These are phyloP conservation scores for Penicillium samsonianum DNA, from an alignment of 495 filamentous ascomycete genomes.

Conservation along the genomic window DNA sequence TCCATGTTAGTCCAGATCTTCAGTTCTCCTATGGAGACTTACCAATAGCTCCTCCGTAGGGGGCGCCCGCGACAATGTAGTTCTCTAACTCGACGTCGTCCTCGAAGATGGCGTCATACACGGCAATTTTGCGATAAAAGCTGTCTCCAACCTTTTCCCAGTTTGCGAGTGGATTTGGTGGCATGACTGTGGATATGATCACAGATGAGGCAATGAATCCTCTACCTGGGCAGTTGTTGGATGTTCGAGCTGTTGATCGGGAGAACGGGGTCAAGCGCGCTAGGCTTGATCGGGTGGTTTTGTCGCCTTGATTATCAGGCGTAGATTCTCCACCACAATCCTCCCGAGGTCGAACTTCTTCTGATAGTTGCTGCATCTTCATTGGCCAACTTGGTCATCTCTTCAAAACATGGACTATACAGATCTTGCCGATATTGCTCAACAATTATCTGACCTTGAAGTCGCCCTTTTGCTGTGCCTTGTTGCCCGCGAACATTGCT, in stretches of 20 bases:
- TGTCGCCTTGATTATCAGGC: constrained; percentile 13
- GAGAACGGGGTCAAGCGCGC: constrained; percentile 16
- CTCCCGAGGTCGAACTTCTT: not conserved
- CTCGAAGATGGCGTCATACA: constrained; percentile 91
- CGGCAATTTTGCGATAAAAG: constrained; percentile 90
- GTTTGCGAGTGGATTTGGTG: constrained; percentile 72
- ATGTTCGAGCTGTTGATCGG: constrained; percentile 21
- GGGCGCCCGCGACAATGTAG: constrained; percentile 87
- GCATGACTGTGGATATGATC: constrained; percentile 32
- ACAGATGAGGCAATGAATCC: constrained; percentile 15
- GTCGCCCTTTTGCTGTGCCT: constrained; percentile 82
- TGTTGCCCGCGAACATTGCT: constrained; percentile 78
- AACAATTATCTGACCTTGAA: constrained; percentile 82
- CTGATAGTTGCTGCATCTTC: not conserved
- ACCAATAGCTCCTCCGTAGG: constrained; percentile 94
- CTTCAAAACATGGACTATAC: constrained; percentile 57
- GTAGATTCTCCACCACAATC: constrained; percentile 6
- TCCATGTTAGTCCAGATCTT: constrained; percentile 6
- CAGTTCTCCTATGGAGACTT: constrained; percentile 27
- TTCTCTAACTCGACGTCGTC: constrained; percentile 92
- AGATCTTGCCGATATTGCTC: constrained; percentile 62
- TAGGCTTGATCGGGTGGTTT: constrained; percentile 18
- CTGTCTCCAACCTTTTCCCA: constrained; percentile 91
- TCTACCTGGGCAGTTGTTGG: constrained; percentile 1
- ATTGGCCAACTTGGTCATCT: not conserved